Evolutionary conservation across 257 asterid genomes (phyloP), one percentile per base, ranked within the genome.

Genomic region (Ophiorrhiza pumila): DNA sequence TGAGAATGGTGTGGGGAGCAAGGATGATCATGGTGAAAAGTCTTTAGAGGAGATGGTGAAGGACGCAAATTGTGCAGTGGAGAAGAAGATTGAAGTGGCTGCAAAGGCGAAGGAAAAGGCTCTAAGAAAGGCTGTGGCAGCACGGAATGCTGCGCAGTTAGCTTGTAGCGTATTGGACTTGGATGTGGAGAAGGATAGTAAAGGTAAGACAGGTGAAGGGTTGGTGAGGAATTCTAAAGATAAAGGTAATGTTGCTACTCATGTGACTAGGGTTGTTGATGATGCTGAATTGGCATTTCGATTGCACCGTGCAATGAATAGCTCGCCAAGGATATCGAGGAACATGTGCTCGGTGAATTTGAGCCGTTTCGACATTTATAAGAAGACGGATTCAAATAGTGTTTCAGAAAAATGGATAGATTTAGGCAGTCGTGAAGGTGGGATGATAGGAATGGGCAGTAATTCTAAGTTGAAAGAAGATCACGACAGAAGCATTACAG

Each of bases 291-390:
- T 87, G 74, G 96, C 91, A 8, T 80, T 86, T 81, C 85, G 72
- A 58, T 80, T 88, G 83, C 96, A 88, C 81, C 80, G 87, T 61
- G 77, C 77, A 18, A 86, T 85, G 67, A 92, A 88, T 76, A 83
- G 90, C 76, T 87, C 95, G 2, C 87, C 85, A 11, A 85, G 86
- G 74, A 80, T 75, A 70, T 74, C 68, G 43, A 85, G 64, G 83
- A 77, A 79, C n/a, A 60, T 68, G 18, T 34, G 80, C 69, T 56
- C 56, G 35, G 74, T 37, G 56, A 82, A 80, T 67, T 63, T 76
- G 22, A 78, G 68, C 69, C 69, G 65, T 62, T 46, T 65, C 22
- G 82, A 72, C 53, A 77, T 66, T 80, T 74, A 68, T 22, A 72
- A 73, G 43, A 69, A 50, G 45, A 59, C 72, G 78, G 75, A 58